A percentile compares a stretch with the other conserved stretches of the same genome.
phyloP scores from a whole-genome alignment of 169 alveolate genomes.

The Sarcocystis neurona region DNA sequence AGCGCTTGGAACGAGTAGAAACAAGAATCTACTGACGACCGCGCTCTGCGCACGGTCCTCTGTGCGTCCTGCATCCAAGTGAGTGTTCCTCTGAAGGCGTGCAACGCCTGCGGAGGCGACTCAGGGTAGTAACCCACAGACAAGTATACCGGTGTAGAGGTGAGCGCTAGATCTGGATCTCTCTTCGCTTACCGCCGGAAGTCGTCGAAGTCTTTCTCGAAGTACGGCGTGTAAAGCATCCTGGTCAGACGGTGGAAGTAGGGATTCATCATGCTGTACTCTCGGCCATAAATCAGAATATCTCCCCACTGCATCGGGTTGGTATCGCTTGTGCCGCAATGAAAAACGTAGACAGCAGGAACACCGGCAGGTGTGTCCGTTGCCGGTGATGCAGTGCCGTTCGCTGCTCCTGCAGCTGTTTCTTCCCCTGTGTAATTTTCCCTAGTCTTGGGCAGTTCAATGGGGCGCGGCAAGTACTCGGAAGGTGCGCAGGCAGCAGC shows the following conservation, averaged over 20 bases:
- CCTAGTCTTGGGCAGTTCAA: not conserved
- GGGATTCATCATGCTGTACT: slow-evolving; percentile 43
- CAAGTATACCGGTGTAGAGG: too few relatives aligned
- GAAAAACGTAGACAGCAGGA: slow-evolving; percentile 48
- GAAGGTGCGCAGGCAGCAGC: slow-evolving; percentile 31
- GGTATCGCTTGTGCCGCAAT: slow-evolving; percentile 52
- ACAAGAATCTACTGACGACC: too few relatives aligned
- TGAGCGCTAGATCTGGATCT: too few relatives aligned
- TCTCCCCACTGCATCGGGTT: slow-evolving; percentile 48
- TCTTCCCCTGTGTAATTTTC: slow-evolving; percentile 17
- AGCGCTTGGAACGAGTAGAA: too few relatives aligned
- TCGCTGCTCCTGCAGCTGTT: slow-evolving; percentile 8
- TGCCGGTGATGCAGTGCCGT: slow-evolving; percentile 10
- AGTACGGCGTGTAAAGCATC: slow-evolving; percentile 28
- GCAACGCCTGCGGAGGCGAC: too few relatives aligned
- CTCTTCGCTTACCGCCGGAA: slow-evolving; percentile 23
- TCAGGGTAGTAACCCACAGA: too few relatives aligned
- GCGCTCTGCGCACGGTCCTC: too few relatives aligned
- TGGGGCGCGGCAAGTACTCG: slow-evolving; percentile 7
- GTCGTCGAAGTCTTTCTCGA: slow-evolving; percentile 37
- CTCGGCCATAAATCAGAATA: slow-evolving; percentile 38
- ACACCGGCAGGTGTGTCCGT: not conserved
- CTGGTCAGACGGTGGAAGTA: slow-evolving; percentile 31
- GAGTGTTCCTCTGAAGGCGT: too few relatives aligned
- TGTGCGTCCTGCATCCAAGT: too few relatives aligned